Base-by-base conservation (phyloP, 768 basidiomycete genomes). In the Phanerodontia chrysosporium region DNA sequence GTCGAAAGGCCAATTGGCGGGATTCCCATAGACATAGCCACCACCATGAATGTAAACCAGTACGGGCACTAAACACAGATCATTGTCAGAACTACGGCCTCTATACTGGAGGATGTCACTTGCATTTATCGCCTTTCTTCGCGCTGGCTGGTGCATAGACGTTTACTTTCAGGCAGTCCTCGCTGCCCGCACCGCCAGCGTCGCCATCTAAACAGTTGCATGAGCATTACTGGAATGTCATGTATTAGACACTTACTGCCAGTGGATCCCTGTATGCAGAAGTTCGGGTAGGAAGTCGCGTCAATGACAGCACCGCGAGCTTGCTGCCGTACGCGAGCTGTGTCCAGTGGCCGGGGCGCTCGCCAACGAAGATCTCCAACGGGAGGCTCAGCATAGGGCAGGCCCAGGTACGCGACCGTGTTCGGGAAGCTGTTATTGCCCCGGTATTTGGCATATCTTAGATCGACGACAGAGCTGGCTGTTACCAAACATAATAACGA, bases 81-180 rank as follows among this genome's bases (percentile, higher is more conserved):
- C n/a, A 45, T 13, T 39, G 45, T 25, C 24, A 27, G 0, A 14
- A 30, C 1, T 51, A 32, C 16, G 9, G 12, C 16, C 5, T 14
- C 2, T 29, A 36, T 29, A 36, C n/a, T 29, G 28, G 22, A 14
- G 24, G 12, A 14, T 25, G 5, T 16, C 12, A 64, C 82, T 63
- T 59, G 84, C 83, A 63, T 30, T 81, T 77, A 60, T 78, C 80
- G 1, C 77, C 74, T 25, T 69, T 64, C 32, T 75, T 79, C 2
- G 79, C 76, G 7, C 76, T 75, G 6, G 74, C 70, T 2, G 86
- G 85, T 10, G 82, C 70, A 58, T 86, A 87, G 13, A 88, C 75
- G 66, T 87, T 85, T n/a, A 86, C 72, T 49, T 86, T 86, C 32
- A 87, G 69, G 62, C 84, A 87, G 61, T 87, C 85, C 70, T 87